Base-by-base conservation (phyloP, 495 filamentous ascomycete genomes). In the Lindgomyces ingoldianus region DNA sequence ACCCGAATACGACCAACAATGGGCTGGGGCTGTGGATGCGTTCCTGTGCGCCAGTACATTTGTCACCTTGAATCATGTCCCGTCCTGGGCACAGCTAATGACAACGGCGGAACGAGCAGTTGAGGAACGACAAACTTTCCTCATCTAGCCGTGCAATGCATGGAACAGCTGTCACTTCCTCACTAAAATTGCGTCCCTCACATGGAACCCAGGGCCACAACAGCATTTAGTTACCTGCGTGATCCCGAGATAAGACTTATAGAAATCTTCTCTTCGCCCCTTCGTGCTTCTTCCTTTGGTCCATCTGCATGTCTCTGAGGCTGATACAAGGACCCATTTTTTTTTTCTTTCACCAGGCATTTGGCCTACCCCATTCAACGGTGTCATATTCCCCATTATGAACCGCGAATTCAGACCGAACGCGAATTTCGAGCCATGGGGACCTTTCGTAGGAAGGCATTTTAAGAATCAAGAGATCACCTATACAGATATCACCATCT, bases 381-480 rank as follows among this genome's bases (percentile, higher is more conserved):
- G n/a, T 25, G 22, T 25, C n/a, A 49, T 1, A 49, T 22, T 22
- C 4, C 24, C 27, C 54, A 29, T 21, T 9, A 65, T 65, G 62
- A 45, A 45, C 21, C 26, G 53, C 1, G 62, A 54, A 29, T 65
- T 59, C 39, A 53, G 42, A 21, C 55, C 48, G 1, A 36, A 65
- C 22, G 30, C 47, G 33, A 24, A 42, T 19, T 59, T 60, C 27
- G 2, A 12, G n/a, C 55, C 62, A 30, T 60, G 56, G 62, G 62
- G 62, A 11, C 62, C 62, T 18, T 65, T 65, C 45, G 27, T 65
- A 2, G 22, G 46, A 1, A 16, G 10, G n/a, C n/a, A 9, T 10
- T 65, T 46, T 29, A 46, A 41, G 21, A 60, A 48, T 21, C 19
- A 60, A 39, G 4, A 30, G 10, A 55, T 65, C 39, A 60, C 62